Conservation (phyloP, 495 filamentous ascomycete genomes). For the Bombardia bombarda region DNA sequence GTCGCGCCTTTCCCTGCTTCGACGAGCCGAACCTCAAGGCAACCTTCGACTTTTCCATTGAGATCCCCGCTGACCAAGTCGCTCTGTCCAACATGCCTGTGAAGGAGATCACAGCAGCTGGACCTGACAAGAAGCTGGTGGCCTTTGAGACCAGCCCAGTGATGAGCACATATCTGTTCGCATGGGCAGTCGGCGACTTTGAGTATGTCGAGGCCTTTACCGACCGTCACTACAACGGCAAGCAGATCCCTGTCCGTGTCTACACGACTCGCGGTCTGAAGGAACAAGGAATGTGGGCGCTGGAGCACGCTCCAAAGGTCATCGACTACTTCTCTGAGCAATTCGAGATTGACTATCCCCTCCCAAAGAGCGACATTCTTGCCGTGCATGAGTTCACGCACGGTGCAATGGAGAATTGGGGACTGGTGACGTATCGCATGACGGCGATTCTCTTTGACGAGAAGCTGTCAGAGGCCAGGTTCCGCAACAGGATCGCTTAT, state of each 20-base stretch:
- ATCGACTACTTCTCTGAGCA: constrained; percentile 94
- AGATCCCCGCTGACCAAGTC: constrained; percentile 76
- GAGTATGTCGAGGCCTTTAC: constrained; percentile 92
- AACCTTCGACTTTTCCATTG: constrained; percentile 85
- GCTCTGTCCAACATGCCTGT: constrained; percentile 94
- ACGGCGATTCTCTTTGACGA: constrained; percentile 91
- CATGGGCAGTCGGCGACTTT: constrained; percentile 95
- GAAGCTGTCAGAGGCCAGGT: constrained; percentile 76
- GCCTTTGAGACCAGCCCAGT: constrained; percentile 78
- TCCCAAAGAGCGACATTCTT: constrained; percentile 90
- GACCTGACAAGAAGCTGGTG: constrained; percentile 64
- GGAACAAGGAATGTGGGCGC: constrained; percentile 77
- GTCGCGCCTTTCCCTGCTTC: constrained; percentile 92
- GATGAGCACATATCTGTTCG: constrained; percentile 97
- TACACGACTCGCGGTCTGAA: constrained; percentile 89
- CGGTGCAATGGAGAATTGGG: constrained; percentile 75
- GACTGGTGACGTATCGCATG: constrained; percentile 89
- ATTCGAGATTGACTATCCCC: constrained; percentile 89
- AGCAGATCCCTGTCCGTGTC: constrained; percentile 83
- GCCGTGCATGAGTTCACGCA: constrained; percentile 89
- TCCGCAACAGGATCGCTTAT: constrained; percentile 87
- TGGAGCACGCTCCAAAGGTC: constrained; percentile 78
- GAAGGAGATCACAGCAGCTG: constrained; percentile 53
- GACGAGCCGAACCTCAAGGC: constrained; percentile 97
- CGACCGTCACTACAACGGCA: constrained; percentile 77